Evolutionary conservation across 1,284 basidiomycete genomes (phyloP).

Genomic region (Ustilago bromivora): DNA sequence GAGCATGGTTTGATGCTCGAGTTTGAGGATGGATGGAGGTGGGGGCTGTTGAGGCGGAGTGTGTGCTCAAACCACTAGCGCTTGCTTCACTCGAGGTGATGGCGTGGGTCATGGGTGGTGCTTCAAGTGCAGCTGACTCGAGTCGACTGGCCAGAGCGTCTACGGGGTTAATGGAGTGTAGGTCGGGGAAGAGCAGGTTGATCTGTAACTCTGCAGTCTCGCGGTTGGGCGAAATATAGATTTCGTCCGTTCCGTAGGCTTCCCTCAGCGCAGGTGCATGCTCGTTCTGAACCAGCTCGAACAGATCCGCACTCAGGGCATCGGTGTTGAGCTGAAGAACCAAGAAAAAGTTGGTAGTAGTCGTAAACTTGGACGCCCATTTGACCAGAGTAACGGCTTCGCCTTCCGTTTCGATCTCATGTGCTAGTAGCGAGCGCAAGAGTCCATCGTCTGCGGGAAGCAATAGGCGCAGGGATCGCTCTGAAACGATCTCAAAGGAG

Average conservation of each 20-base stretch:
- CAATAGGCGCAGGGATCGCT: conserved; percentile 29
- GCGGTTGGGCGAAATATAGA: conserved; percentile 44
- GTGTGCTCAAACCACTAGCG: conserved; percentile 13
- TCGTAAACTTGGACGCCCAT: conserved; percentile 51
- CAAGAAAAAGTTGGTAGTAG: conserved; percentile 26
- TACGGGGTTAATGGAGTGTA: background rate
- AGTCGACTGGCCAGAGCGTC: background rate
- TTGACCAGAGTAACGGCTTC: conserved; percentile 31
- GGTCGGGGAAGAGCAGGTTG: conserved; percentile 50
- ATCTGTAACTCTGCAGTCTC: conserved; percentile 42
- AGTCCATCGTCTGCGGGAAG: conserved; percentile 49
- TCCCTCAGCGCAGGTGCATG: conserved; percentile 12
- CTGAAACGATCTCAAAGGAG: conserved; percentile 40
- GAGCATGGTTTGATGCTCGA: conserved; percentile 11
- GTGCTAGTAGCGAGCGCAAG: conserved; percentile 45
- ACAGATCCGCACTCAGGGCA: background rate
- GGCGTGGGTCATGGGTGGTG: conserved; percentile 2
- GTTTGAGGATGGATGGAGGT: conserved; percentile 12
- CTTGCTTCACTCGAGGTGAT: conserved; percentile 14
- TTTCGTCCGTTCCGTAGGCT: conserved; percentile 35
- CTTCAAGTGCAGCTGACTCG: background rate
- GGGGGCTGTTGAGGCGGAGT: conserved; percentile 9
- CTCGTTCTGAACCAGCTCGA: conserved; percentile 3
- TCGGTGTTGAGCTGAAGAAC: conserved; percentile 35
- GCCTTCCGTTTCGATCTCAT: conserved; percentile 27